Percentiles rank a stretch among this genome's conserved stretches.
These are phyloP conservation scores for Ceratocystis eucalypticola DNA, from an alignment of 2,329 filamentous ascomycete genomes.

Conservation along the genomic window DNA sequence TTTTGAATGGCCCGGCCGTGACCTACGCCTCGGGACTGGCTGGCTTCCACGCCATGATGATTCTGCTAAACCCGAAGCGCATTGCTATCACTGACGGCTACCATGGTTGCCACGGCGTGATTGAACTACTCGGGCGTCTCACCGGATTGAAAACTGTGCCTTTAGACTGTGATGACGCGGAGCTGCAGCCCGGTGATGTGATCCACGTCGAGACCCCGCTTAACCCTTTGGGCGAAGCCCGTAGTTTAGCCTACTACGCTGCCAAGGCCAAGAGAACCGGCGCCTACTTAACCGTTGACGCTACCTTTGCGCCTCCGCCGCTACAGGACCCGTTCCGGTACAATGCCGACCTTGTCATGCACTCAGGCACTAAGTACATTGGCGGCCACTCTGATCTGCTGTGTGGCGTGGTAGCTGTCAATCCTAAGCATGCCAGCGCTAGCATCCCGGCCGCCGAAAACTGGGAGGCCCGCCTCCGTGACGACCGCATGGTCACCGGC, in stretches of 20 bases:
- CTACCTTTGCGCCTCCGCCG: conserved; percentile 84
- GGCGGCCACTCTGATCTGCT: conserved; percentile 91
- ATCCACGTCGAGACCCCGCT: conserved; percentile 88
- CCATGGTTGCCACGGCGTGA: conserved; percentile 84
- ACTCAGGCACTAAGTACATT: conserved; percentile 90
- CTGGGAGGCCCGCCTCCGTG: conserved; percentile 47
- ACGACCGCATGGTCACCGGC: conserved; percentile 65
- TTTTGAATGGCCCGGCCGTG: conserved; percentile 56
- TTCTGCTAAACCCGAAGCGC: conserved; percentile 68
- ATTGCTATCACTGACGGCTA: conserved; percentile 78
- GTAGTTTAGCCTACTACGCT: conserved; percentile 58
- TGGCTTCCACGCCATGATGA: conserved; percentile 76
- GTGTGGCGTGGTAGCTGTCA: conserved; percentile 65
- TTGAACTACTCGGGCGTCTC: conserved; percentile 59
- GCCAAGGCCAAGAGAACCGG: conserved; percentile 57
- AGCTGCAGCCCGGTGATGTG: conserved; percentile 64
- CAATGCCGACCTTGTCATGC: conserved; percentile 80
- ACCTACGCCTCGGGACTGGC: conserved; percentile 77
- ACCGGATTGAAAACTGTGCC: conserved; percentile 60
- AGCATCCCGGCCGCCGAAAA: conserved; percentile 25
- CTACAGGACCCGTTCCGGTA: conserved; percentile 71
- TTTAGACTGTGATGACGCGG: conserved; percentile 52
- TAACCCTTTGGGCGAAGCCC: conserved; percentile 77
- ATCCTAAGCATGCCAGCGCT: conserved; percentile 31
- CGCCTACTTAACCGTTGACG: conserved; percentile 69